Percentiles rank a stretch among this genome's conserved stretches.
Evolutionary conservation across 192 early-diverging fungal species (phyloP).

Genomic region (Coemansia sp.): DNA sequence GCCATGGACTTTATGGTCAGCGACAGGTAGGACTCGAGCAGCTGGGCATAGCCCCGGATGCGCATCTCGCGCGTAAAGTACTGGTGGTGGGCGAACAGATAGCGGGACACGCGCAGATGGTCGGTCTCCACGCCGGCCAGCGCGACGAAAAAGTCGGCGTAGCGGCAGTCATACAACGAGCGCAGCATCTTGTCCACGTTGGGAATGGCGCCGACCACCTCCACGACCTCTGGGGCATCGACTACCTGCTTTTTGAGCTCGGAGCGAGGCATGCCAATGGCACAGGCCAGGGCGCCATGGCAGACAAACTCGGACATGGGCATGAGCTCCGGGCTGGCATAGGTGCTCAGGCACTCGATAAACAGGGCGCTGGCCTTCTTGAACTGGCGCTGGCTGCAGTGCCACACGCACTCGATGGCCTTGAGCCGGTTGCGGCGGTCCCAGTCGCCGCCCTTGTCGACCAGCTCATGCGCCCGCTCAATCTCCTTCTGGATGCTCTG

Average conservation of each 20-base stretch:
- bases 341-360: conserved; percentile 93
- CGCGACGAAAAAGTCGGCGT: conserved; percentile 87
- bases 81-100: conserved; percentile 79
- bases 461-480: conserved; percentile 60
- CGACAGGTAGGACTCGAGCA: conserved; percentile 91
- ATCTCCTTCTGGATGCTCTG: conserved; percentile 50
- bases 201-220: conserved; percentile 88
- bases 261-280: conserved; percentile 79
- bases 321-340: conserved; percentile 96
- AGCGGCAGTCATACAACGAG: conserved; percentile 87
- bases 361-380: conserved; percentile 86
- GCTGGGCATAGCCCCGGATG: conserved; percentile 91
- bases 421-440: conserved; percentile 97
- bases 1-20: conserved; percentile 96
- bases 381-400: conserved; percentile 93
- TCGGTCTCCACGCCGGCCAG: conserved; percentile 77
- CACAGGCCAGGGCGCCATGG: conserved; percentile 84
- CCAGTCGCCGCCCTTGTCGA: conserved; percentile 99
- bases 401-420: conserved; percentile 90
- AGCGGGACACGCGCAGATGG: conserved; percentile 66
- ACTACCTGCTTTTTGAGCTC: conserved; percentile 95
- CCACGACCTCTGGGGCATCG: conserved; percentile 93
- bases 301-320: conserved; percentile 95
- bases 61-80: conserved; percentile 99
- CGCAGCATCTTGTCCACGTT: conserved; percentile 75